Conservation (phyloP, 1,139 yeast genomes). For the Zygosaccharomyces pseudobailii region DNA sequence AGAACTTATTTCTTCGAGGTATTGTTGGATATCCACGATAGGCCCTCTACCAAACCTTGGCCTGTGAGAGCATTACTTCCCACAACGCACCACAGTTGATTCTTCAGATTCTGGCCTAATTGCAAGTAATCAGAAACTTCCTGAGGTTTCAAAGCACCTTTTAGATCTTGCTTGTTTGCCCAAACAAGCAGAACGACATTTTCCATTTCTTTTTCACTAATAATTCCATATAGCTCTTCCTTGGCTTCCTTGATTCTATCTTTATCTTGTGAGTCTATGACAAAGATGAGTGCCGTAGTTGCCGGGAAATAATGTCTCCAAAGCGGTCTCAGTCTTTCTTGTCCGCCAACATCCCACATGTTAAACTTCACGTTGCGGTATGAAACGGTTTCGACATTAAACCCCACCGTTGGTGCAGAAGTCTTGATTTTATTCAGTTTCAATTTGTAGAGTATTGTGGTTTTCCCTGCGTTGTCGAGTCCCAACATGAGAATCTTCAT, state of each 20-base stretch:
- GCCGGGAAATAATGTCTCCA: slow-evolving; percentile 97
- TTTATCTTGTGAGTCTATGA: slow-evolving; percentile 75
- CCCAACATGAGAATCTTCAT: slow-evolving; percentile 79
- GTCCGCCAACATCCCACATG: slow-evolving; percentile 98
- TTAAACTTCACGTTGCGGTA: slow-evolving; percentile 85
- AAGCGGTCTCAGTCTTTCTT: slow-evolving; percentile 80
- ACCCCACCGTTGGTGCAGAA: slow-evolving; percentile 92
- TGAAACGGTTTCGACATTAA: slow-evolving; percentile 87
- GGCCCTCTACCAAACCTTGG: slow-evolving; percentile 67
- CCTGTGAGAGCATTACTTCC: slow-evolving; percentile 75
- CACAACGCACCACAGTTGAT: slow-evolving; percentile 69
- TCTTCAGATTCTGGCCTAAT: slow-evolving; percentile 46
- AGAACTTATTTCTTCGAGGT: slow-evolving; percentile 37
- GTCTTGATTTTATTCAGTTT: slow-evolving; percentile 44
- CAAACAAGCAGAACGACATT: slow-evolving; percentile 75
- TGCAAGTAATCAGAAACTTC: slow-evolving; percentile 58
- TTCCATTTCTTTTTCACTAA: slow-evolving; percentile 64
- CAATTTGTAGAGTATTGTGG: slow-evolving; percentile 43
- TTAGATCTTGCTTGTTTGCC: slow-evolving; percentile 86
- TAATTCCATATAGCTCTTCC: slow-evolving; percentile 69
- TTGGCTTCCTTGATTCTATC: slow-evolving; percentile 74
- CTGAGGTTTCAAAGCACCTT: slow-evolving; percentile 58
- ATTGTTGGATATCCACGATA: slow-evolving; percentile 69
- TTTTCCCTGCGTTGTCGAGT: slow-evolving; percentile 87
- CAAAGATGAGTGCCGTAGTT: slow-evolving; percentile 89